A percentile compares a stretch with the other conserved stretches of the same genome.
phyloP scores from a whole-genome alignment of 257 asterid genomes.

The Salvia miltiorrhiza region DNA sequence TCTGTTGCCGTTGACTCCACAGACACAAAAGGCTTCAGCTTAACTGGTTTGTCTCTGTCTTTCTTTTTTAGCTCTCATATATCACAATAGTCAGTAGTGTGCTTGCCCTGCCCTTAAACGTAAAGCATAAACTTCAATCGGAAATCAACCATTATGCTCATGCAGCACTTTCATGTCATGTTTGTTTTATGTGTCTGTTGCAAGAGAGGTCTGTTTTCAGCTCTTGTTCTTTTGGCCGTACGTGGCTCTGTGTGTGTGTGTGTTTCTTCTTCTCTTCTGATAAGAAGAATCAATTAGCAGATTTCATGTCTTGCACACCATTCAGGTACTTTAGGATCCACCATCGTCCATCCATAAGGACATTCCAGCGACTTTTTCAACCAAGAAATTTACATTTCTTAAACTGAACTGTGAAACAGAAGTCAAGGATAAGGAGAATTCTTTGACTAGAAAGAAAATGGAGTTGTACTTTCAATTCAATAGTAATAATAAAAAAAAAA shows the following conservation, averaged over 20 bases:
- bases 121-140: background rate
- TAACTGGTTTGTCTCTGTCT: slow-evolving; percentile 53
- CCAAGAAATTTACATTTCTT: background rate
- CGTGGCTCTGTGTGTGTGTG: background rate
- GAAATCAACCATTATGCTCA: background rate
- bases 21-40: slow-evolving; percentile 64
- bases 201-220: background rate
- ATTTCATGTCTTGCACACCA: background rate
- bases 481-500: background rate
- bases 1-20: slow-evolving; percentile 46
- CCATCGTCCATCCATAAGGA: background rate
- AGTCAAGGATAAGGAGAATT: background rate
- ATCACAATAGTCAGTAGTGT: background rate
- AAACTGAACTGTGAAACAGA: background rate
- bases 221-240: background rate
- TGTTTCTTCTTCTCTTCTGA: background rate
- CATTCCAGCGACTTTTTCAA: background rate
- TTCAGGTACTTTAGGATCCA: background rate
- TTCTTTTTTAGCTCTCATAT: background rate
- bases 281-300: background rate
- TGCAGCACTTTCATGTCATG: background rate
- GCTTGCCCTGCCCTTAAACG: background rate
- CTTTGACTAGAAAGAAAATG: background rate
- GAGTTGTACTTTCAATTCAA: background rate
- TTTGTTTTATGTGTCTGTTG: background rate